These are phyloP conservation scores for Xerocomellus chrysenteron DNA, from an alignment of 768 basidiomycete species.

Conservation along the genomic window DNA sequence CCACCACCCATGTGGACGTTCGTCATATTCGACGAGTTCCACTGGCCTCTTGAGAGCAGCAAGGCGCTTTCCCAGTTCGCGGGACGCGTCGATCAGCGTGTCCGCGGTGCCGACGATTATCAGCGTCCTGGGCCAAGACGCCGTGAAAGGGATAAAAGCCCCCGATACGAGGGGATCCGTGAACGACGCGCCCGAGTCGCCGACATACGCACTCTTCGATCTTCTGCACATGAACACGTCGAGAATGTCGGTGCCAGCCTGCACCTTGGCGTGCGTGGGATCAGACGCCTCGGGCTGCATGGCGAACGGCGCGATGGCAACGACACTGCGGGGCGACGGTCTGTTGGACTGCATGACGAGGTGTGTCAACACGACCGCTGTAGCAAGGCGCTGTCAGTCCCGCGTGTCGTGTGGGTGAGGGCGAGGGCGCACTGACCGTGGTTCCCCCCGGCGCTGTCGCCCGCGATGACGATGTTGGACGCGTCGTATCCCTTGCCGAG, in stretches of 20 bases:
- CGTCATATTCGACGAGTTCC: constrained; percentile 26
- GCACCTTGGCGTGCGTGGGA: background rate
- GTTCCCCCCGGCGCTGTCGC: constrained; percentile 28
- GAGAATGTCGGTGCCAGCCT: background rate
- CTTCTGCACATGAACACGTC: background rate
- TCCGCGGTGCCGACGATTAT: constrained; percentile 22
- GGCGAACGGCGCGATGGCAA: constrained; percentile 50
- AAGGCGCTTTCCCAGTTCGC: constrained; percentile 10
- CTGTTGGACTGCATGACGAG: constrained; percentile 51
- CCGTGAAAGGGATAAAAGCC: constrained; percentile 9
- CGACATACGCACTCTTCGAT: constrained; percentile 6
- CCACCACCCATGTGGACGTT: constrained; percentile 27
- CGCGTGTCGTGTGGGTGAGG: too few species aligned
- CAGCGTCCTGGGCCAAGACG: constrained; percentile 23
- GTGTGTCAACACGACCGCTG: constrained; percentile 2
- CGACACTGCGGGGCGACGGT: constrained; percentile 52
- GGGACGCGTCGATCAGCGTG: constrained; percentile 5
- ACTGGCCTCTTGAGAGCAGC: background rate
- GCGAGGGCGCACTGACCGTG: constrained; percentile 13
- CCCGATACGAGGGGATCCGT: constrained; percentile 22
- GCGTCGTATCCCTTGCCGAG: constrained; percentile 21
- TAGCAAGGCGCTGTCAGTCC: background rate
- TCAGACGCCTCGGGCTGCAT: too few species aligned
- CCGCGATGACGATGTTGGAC: constrained; percentile 20
- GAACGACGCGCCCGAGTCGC: constrained; percentile 1